Percentiles rank a stretch among this genome's conserved stretches.
These are phyloP conservation scores for Aspergillus wentii DNA, from an alignment of 495 filamentous ascomycete genomes.

Conservation along the genomic window DNA sequence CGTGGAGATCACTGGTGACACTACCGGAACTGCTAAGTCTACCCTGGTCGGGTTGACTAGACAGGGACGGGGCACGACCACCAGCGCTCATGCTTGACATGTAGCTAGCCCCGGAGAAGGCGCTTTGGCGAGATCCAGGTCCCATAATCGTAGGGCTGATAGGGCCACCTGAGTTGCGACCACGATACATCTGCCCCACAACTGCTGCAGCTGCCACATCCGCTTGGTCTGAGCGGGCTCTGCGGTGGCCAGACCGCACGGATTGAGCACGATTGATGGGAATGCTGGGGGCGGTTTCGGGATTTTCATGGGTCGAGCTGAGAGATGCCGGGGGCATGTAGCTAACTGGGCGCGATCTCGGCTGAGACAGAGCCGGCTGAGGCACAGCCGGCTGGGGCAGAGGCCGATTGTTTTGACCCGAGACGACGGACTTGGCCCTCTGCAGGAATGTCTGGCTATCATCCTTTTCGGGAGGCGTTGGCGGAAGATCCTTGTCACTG, in stretches of 20 bases:
- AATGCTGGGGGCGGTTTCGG: constrained; percentile 78
- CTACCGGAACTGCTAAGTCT: constrained; percentile 55
- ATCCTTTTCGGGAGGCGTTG: constrained; percentile 63
- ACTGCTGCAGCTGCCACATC: constrained; percentile 58
- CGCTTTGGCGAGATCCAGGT: constrained; percentile 38
- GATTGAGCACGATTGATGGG: constrained; percentile 66
- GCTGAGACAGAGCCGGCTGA: no score
- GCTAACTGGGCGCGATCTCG: constrained; percentile 59
- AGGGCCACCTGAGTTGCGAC: constrained; percentile 53
- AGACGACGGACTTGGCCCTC: constrained; percentile 70
- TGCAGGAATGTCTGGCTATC: constrained; percentile 62
- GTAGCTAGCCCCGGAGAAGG: constrained; percentile 41
- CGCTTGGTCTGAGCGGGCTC: constrained; percentile 67
- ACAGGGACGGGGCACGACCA: constrained; percentile 45
- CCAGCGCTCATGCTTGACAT: constrained; percentile 41
- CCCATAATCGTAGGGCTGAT: constrained; percentile 47
- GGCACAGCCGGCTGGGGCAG: no score
- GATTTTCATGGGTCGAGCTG: constrained; percentile 57
- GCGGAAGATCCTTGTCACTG: constrained; percentile 80
- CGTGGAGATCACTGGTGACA: constrained; percentile 53
- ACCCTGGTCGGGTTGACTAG: constrained; percentile 38
- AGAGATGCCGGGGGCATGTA: constrained; percentile 43
- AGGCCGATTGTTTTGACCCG: constrained; percentile 33
- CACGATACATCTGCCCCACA: constrained; percentile 81
- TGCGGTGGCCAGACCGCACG: constrained; percentile 53